Conservation (phyloP, 129 eudicot species). For the Centaurea solstitialis region DNA sequence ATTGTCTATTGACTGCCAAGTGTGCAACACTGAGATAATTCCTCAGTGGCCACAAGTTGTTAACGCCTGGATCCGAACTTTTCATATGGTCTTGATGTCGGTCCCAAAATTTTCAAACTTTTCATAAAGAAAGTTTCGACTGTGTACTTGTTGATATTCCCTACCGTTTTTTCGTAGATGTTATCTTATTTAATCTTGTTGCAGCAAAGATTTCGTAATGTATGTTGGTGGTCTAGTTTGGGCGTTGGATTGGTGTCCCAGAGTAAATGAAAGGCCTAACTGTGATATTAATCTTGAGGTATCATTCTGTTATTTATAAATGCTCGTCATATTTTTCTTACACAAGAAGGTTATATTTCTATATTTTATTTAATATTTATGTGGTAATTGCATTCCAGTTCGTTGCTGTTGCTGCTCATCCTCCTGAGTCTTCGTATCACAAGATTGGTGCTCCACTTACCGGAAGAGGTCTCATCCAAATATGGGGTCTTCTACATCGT, state of each 20-base stretch:
- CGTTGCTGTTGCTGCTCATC: slow-evolving; percentile 95
- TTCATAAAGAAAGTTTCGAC: background rate
- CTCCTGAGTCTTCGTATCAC: slow-evolving; percentile 95
- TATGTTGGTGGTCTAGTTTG: slow-evolving; percentile 86
- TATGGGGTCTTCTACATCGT: slow-evolving; percentile 70
- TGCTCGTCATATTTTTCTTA: background rate
- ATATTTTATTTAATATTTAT: background rate
- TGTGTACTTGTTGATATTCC: slow-evolving; percentile 3
- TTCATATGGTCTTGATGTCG: background rate
- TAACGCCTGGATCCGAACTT: too few species aligned
- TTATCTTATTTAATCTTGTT: slow-evolving; percentile 42
- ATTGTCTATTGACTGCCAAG: too few species aligned
- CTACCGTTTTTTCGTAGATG: slow-evolving; percentile 2
- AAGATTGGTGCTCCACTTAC: slow-evolving; percentile 74
- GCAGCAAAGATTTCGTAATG: slow-evolving; percentile 89
- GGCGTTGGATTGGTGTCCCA: slow-evolving; percentile 98
- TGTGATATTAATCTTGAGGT: slow-evolving; percentile 66
- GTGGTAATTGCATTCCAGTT: slow-evolving; percentile 46
- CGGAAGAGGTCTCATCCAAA: slow-evolving; percentile 89
- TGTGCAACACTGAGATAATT: too few species aligned
- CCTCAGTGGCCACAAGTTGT: too few species aligned
- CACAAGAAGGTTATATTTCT: background rate
- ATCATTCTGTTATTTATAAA: slow-evolving; percentile 6
- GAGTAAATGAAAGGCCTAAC: slow-evolving; percentile 39
- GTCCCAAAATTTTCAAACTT: background rate